Evolutionary conservation across 352 stramenopile genomes (phyloP), one percentile per base, ranked within the genome.

Genomic region (Globisporangium cystogenes): DNA sequence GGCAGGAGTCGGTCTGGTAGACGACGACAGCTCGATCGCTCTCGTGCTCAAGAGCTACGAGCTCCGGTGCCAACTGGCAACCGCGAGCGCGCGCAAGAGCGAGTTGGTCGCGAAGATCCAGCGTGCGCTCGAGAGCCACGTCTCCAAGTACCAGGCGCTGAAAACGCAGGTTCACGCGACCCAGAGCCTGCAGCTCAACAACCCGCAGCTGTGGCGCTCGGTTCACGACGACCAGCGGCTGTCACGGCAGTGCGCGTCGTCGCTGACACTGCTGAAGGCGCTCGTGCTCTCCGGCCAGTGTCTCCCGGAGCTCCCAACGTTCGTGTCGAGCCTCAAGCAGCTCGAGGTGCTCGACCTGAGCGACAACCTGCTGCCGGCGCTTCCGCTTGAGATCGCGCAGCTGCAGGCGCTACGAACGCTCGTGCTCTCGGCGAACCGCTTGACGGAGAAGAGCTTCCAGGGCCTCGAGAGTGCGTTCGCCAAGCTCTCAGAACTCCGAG

Each of bases 31-130:
- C 8, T 16, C 37, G 14, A 43, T 70, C 7, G 42, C 24, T 14
- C 51, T 56, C 0, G 62, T 80, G 12, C 48, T 82, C 0, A 52
- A 57, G 15, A 66, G 67, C 37, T 67, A 69, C 43, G 42, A 74
- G 47, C 31, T 60, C 40, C 51, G 70, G 21, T 55, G 60, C 54
- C 59, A 69, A 29, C 23, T 70, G 52, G 1, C 49, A 53, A 39
- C 60, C 15, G 42, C 57, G 14, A 48, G 42, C 14, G 15, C 37
- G 2, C 50, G 68, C 4, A 76, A 74, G 49, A 24, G 29, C 2
- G 65, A 73, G 21, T 21, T 76, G 23, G 27, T 78, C 18, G 50
- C 66, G 23, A 78, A 84, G 42, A 68, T 77, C 16, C 65, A 80
- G 37, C 48, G 51, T 0, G 50, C 70, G 35, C 51, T 63, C 23